Percentiles rank a stretch among this genome's conserved stretches.
Conservation (phyloP, 2,329 filamentous ascomycete genomes). For the Botrytis porri region DNA sequence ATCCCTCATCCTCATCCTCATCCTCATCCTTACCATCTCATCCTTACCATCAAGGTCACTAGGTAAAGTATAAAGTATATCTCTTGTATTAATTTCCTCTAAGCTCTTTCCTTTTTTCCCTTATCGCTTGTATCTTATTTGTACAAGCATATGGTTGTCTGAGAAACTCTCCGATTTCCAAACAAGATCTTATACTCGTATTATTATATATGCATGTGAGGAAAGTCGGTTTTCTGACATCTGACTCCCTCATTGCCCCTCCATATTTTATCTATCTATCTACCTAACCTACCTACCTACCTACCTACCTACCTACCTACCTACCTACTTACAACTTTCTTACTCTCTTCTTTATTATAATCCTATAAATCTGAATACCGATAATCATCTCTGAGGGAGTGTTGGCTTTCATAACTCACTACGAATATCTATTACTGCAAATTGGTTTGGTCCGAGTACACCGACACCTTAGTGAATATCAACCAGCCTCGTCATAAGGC, state of each 20-base stretch:
- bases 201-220: neutral
- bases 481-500: conserved; percentile 5
- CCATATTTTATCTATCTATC: neutral
- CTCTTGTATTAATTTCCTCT: neutral
- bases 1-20: neutral
- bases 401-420: neutral
- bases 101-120: conserved; percentile 4
- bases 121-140: neutral
- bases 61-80: neutral
- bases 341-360: neutral
- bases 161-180: neutral
- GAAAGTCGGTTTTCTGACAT: neutral
- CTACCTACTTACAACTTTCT: neutral
- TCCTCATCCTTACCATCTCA: neutral
- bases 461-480: neutral
- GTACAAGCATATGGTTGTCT: neutral
- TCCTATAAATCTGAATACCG: neutral
- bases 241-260: neutral
- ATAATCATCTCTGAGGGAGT: neutral
- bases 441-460: neutral
- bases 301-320: no score
- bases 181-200: neutral
- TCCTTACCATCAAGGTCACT: neutral
- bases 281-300: no score
- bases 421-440: neutral